phyloP scores from a whole-genome alignment of 2,329 filamentous ascomycete species.

The Scolecobasidium constrictum region DNA sequence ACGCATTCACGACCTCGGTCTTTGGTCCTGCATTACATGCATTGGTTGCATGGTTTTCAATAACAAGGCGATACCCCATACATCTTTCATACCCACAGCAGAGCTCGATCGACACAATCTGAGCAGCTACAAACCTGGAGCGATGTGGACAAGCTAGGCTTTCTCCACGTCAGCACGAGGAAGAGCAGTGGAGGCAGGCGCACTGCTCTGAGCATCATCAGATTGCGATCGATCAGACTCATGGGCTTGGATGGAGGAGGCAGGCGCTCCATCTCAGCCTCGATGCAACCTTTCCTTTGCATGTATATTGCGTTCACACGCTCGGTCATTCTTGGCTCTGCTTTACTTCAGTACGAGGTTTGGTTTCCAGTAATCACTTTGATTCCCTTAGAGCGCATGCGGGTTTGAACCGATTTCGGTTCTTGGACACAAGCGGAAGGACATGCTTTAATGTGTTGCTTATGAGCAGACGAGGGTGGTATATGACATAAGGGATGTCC shows the following conservation, averaged over 20 bases:
- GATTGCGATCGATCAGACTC: too few species aligned
- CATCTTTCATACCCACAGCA: too few species aligned
- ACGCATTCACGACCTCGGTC: neutral
- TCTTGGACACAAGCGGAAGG: too few species aligned
- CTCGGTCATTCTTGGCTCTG: neutral
- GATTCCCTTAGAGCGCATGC: neutral
- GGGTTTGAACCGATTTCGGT: neutral
- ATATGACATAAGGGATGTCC: too few species aligned
- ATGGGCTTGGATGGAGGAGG: constrained; percentile 8
- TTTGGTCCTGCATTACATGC: too few species aligned
- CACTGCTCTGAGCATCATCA: neutral
- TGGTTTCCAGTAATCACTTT: too few species aligned
- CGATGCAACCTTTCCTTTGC: neutral
- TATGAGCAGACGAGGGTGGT: too few species aligned
- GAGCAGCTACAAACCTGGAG: neutral
- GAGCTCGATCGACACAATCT: too few species aligned
- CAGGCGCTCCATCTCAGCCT: constrained; percentile 9
- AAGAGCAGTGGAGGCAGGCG: constrained; percentile 9
- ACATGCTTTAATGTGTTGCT: too few species aligned
- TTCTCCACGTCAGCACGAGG: too few species aligned
- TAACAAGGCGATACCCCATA: neutral
- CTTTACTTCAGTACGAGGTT: too few species aligned
- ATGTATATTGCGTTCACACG: neutral
- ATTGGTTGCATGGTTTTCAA: neutral
- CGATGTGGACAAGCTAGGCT: neutral